A percentile compares a stretch with the other conserved stretches of the same genome.
Evolutionary conservation across 495 filamentous ascomycete species (phyloP).

Genomic region (Aspergillus bertholletiae): DNA sequence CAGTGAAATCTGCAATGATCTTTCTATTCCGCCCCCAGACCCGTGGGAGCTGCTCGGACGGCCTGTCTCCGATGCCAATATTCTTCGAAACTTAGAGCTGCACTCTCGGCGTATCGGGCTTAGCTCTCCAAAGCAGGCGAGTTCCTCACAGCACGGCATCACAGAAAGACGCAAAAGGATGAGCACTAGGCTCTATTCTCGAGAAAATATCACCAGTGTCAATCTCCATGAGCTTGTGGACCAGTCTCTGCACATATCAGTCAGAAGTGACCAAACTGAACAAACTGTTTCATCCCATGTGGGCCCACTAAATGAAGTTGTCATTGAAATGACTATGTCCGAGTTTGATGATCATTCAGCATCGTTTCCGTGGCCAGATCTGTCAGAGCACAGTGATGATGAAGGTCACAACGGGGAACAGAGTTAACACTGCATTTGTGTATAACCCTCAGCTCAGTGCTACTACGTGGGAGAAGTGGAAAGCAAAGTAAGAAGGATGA

Average conservation of each 20-base stretch:
- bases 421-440: too few species aligned
- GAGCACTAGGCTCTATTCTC: background rate
- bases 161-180: background rate
- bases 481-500: background rate
- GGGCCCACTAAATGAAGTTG: too few species aligned
- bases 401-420: background rate
- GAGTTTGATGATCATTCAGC: background rate
- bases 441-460: too few species aligned
- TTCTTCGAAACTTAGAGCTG: conserved; percentile 12
- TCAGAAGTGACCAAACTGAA: background rate
- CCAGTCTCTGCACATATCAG: background rate
- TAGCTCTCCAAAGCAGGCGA: background rate
- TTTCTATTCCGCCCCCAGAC: conserved; percentile 14
- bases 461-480: background rate
- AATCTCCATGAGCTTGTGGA: background rate
- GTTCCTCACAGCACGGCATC: background rate
- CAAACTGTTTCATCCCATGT: background rate
- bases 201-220: background rate
- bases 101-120: background rate
- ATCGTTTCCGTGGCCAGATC: background rate
- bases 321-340: background rate
- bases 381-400: background rate
- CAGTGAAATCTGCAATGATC: conserved; percentile 34
- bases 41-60: conserved; percentile 14
- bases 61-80: conserved; percentile 4